Conservation (phyloP, 495 filamentous ascomycete genomes). For the Hypoxylon rickii region DNA sequence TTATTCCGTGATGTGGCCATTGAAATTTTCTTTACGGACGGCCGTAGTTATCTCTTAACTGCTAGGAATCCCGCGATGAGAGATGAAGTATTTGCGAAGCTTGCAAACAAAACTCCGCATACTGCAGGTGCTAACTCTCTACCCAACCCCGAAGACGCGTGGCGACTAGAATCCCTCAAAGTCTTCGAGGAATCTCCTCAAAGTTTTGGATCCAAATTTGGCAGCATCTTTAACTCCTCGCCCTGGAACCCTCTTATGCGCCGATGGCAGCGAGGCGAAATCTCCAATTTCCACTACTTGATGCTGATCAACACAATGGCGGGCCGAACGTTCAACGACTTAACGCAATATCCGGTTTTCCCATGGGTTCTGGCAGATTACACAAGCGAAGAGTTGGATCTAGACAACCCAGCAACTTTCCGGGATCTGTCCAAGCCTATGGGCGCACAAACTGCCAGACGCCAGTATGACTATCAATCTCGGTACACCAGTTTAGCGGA, state of each 20-base stretch:
- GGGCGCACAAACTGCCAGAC: conserved; percentile 82
- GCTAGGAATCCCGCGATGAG: conserved; percentile 71
- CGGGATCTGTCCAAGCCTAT: conserved; percentile 94
- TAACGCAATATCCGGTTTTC: conserved; percentile 98
- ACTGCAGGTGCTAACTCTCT: conserved; percentile 56
- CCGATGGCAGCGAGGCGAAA: conserved; percentile 90
- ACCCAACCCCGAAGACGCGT: conserved; percentile 69
- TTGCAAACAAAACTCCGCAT: conserved; percentile 78
- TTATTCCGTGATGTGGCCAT: conserved; percentile 93
- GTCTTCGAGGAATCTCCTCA: conserved; percentile 81
- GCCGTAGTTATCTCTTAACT: conserved; percentile 90
- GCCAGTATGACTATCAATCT: conserved; percentile 77
- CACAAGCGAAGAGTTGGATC: conserved; percentile 90
- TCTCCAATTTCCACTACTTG: conserved; percentile 97
- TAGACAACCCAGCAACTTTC: conserved; percentile 81
- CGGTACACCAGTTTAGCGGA: conserved; percentile 87
- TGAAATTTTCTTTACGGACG: conserved; percentile 96
- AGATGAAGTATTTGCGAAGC: conserved; percentile 76
- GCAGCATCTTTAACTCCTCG: conserved; percentile 85
- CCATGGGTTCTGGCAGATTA: conserved; percentile 97
- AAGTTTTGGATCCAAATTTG: conserved; percentile 86
- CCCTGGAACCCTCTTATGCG: conserved; percentile 80
- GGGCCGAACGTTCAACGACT: conserved; percentile 94
- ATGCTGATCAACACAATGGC: conserved; percentile 99
- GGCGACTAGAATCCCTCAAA: conserved; percentile 84